These are phyloP conservation scores for Botryotinia calthae DNA, from an alignment of 2,329 filamentous ascomycete genomes.

Conservation along the genomic window DNA sequence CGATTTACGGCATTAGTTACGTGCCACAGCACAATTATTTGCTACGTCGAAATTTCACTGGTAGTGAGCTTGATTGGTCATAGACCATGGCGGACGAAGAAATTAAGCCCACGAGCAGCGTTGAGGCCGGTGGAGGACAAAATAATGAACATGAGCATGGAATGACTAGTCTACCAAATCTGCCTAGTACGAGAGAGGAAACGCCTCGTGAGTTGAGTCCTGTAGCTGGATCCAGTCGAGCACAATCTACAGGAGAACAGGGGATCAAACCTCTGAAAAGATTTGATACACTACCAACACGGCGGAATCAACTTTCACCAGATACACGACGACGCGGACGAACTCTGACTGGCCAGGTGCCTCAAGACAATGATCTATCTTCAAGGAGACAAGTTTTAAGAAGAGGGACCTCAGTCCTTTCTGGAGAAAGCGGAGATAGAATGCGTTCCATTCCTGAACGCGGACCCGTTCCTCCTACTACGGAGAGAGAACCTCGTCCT, in stretches of 20 bases:
- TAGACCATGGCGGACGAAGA: constrained; percentile 14
- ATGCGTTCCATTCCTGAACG: constrained; percentile 17
- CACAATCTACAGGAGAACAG: not conserved
- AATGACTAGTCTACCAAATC: not conserved
- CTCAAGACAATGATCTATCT: not conserved
- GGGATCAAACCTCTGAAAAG: constrained; percentile 9
- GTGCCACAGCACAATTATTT: not conserved
- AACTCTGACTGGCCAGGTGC: constrained; percentile 13
- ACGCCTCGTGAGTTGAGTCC: not conserved
- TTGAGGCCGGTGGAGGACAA: constrained; percentile 3
- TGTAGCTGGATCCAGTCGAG: not conserved
- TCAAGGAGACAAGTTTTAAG: constrained; percentile 5
- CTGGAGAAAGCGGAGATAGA: not conserved
- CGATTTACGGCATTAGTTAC: not conserved
- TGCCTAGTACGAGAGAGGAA: not conserved
- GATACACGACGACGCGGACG: constrained; percentile 12
- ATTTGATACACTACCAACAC: constrained; percentile 17
- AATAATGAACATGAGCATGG: constrained; percentile 14
- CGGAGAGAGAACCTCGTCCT: constrained; percentile 1
- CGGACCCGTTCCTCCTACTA: constrained; percentile 4
- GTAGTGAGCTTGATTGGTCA: not conserved
- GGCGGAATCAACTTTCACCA: constrained; percentile 7
- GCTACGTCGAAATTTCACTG: not conserved
- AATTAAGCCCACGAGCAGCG: constrained; percentile 2
- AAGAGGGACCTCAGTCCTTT: constrained; percentile 12